A percentile compares a stretch with the other conserved stretches of the same genome.
phyloP scores from a whole-genome alignment of 1,284 basidiomycete genomes.

The Coniferiporia weirii region DNA sequence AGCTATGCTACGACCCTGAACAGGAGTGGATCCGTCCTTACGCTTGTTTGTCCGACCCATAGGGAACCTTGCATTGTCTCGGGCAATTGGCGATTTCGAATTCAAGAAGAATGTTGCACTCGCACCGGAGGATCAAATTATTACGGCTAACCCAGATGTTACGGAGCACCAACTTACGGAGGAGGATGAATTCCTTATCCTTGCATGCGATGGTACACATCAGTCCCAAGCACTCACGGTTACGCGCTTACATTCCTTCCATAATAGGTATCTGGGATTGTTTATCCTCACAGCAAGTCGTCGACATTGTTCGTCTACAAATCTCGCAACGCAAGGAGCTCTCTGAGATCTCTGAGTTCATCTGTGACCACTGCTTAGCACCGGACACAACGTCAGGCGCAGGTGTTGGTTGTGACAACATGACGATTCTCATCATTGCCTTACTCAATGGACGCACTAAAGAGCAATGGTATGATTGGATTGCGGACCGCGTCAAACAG shows the following conservation, averaged over 20 bases:
- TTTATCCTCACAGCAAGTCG: constrained; percentile 86
- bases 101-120: constrained; percentile 93
- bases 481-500: constrained; percentile 78
- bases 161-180: constrained; percentile 73
- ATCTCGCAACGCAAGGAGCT: constrained; percentile 81
- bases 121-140: constrained; percentile 86
- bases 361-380: constrained; percentile 93
- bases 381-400: constrained; percentile 88
- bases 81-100: constrained; percentile 97
- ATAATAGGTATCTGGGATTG: constrained; percentile 96
- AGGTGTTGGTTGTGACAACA: constrained; percentile 98
- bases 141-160: constrained; percentile 94
- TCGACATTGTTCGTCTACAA: constrained; percentile 84
- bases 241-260: background rate
- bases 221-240: too few relatives aligned
- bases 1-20: constrained; percentile 25
- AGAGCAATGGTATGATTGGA: constrained; percentile 92
- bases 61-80: constrained; percentile 95
- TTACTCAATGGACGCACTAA: constrained; percentile 82
- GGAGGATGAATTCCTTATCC: constrained; percentile 94
- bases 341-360: constrained; percentile 78
- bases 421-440: constrained; percentile 93
- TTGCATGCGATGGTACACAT: constrained; percentile 90
- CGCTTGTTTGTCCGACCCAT: constrained; percentile 2
- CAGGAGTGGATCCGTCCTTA: background rate